A percentile compares a stretch with the other conserved stretches of the same genome.
phyloP scores from a whole-genome alignment of 768 basidiomycete genomes.

The Suillus alpinus region DNA sequence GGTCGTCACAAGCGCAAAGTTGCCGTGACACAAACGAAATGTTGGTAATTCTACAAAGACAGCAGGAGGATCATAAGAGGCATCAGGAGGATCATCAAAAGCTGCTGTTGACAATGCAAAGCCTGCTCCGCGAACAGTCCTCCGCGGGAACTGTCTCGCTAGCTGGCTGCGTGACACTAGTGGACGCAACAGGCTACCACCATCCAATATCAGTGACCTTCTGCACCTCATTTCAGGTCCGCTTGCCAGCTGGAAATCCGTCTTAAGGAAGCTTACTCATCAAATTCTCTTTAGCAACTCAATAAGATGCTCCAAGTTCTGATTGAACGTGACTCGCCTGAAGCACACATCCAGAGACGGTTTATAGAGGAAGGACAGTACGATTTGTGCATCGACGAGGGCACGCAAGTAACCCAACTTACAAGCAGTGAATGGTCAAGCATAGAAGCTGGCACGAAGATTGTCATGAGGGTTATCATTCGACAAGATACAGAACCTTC shows the following conservation, averaged over 20 bases:
- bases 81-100: neutral
- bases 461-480: slow-evolving; percentile 26
- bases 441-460: slow-evolving; percentile 23
- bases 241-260: neutral
- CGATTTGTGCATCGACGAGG: slow-evolving; percentile 24
- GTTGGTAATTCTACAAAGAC: neutral
- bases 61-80: neutral
- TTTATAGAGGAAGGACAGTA: slow-evolving; percentile 22
- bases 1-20: neutral
- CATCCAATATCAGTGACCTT: slow-evolving; percentile 26
- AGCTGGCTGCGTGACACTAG: slow-evolving; percentile 16
- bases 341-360: slow-evolving; percentile 21
- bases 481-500: too few species aligned
- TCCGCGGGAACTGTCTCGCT: too few species aligned
- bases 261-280: neutral
- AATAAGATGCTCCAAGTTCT: slow-evolving; percentile 15
- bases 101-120: neutral
- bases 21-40: neutral
- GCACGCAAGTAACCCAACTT: slow-evolving; percentile 20
- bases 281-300: slow-evolving; percentile 16
- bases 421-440: slow-evolving; percentile 21
- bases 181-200: slow-evolving; percentile 24
- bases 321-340: slow-evolving; percentile 15
- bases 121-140: neutral
- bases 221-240: slow-evolving; percentile 24